Conservation (phyloP, 164 flowering plant genomes). For the Sedum album region DNA sequence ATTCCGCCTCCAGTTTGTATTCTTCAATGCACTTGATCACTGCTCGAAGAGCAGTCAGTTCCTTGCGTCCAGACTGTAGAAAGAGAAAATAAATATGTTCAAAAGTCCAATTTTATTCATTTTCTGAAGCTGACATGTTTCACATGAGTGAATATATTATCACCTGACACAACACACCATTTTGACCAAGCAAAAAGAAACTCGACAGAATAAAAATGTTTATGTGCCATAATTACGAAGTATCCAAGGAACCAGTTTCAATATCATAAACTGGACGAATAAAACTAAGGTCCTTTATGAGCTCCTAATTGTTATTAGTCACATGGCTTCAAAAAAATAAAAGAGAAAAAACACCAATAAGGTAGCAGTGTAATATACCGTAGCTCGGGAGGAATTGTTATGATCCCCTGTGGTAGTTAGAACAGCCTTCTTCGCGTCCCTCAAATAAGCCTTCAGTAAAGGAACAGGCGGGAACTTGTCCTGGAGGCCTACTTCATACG, state of each 20-base stretch:
- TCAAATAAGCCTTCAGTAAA: constrained; percentile 70
- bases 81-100: constrained; percentile 13
- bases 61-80: constrained; percentile 80
- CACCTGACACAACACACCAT: not conserved
- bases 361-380: constrained; percentile 26
- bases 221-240: not conserved
- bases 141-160: not conserved
- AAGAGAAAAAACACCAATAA: not conserved
- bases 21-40: constrained; percentile 93
- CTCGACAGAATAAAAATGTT: not conserved
- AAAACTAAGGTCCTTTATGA: not conserved
- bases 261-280: not conserved
- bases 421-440: constrained; percentile 23
- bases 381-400: constrained; percentile 59
- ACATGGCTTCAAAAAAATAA: not conserved
- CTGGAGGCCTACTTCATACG: constrained; percentile 77
- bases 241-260: not conserved
- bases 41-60: constrained; percentile 85
- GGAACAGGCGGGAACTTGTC: constrained; percentile 88
- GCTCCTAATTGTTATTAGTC: not conserved
- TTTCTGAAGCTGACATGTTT: not conserved
- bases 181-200: not conserved
- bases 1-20: constrained; percentile 81
- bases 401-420: constrained; percentile 58
- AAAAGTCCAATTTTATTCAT: not conserved